phyloP scores from a whole-genome alignment of 176 grass and related monocot species.

The Aegilops umbellulata region DNA sequence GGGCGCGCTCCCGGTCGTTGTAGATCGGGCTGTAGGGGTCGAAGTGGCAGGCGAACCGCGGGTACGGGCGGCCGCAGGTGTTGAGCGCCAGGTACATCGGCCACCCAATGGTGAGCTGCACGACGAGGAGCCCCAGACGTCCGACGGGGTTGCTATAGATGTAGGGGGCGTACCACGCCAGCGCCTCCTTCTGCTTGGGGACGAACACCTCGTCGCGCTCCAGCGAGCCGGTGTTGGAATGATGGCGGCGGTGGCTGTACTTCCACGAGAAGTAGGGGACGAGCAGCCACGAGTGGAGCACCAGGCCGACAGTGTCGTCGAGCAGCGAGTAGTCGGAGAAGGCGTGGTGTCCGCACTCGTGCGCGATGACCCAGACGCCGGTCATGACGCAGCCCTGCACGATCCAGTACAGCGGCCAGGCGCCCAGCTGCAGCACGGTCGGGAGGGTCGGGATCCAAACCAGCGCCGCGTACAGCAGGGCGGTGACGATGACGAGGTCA shows the following conservation, averaged over 20 bases:
- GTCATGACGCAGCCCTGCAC: conserved; percentile 78
- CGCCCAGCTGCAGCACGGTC: conserved; percentile 13
- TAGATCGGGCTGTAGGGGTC: conserved; percentile 87
- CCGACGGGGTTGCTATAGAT: conserved; percentile 72
- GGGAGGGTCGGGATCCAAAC: conserved; percentile 56
- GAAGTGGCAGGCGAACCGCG: conserved; percentile 89
- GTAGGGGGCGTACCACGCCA: conserved; percentile 56
- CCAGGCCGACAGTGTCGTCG: conserved; percentile 71
- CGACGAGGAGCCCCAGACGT: conserved; percentile 38
- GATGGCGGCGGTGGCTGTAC: conserved; percentile 85
- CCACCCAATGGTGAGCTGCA: conserved; percentile 86
- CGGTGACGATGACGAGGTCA: conserved; percentile 50
- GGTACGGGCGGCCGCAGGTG: conserved; percentile 79
- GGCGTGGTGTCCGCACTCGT: conserved; percentile 95
- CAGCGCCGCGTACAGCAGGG: conserved; percentile 62
- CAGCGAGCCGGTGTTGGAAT: conserved; percentile 77
- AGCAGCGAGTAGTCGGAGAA: conserved; percentile 81
- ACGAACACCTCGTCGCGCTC: conserved; percentile 92
- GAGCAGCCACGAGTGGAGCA: conserved; percentile 76
- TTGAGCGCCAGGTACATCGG: conserved; percentile 80
- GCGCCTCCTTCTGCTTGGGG: conserved; percentile 46
- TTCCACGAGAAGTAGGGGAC: conserved; percentile 98
- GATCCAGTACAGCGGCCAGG: conserved; percentile 75
- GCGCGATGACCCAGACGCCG: conserved; percentile 88
- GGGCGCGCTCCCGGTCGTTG: conserved; percentile 65